phyloP scores from a whole-genome alignment of 768 basidiomycete genomes.

The Trametes cubensis region DNA sequence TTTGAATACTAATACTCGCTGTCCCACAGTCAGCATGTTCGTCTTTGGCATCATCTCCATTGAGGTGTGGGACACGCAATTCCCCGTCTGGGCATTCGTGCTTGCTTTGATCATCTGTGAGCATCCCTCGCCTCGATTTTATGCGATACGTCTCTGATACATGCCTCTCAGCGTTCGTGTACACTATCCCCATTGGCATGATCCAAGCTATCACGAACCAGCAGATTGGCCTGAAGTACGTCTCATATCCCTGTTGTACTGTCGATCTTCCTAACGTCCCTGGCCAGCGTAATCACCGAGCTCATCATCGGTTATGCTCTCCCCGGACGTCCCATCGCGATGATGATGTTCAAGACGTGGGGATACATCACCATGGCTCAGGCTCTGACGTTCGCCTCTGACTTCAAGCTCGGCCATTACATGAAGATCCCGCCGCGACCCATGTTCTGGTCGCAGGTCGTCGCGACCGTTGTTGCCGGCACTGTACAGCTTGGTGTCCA shows the following conservation, averaged over 20 bases:
- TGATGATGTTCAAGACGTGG: constrained; percentile 81
- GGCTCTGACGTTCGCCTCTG: constrained; percentile 68
- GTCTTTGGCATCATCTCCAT: constrained; percentile 63
- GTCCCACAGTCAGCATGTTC: constrained; percentile 50
- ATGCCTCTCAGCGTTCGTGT: constrained; percentile 46
- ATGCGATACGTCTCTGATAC: not conserved
- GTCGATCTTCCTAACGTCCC: not conserved
- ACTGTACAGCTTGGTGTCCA: constrained; percentile 71
- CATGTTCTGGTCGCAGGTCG: constrained; percentile 54
- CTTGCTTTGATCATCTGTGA: constrained; percentile 47
- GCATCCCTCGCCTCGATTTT: not conserved
- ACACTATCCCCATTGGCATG: constrained; percentile 80
- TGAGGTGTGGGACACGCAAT: constrained; percentile 63
- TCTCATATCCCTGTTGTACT: constrained; percentile 21
- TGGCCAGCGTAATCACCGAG: constrained; percentile 68
- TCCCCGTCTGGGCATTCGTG: constrained; percentile 70
- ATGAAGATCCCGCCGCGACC: constrained; percentile 62
- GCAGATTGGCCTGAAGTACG: constrained; percentile 60
- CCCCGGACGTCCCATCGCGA: constrained; percentile 69
- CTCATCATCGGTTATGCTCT: constrained; percentile 65
- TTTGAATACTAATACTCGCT: not conserved
- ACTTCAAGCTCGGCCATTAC: constrained; percentile 79
- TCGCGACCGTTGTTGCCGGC: constrained; percentile 58
- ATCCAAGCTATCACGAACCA: constrained; percentile 84
- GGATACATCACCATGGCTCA: constrained; percentile 68